Evolutionary conservation across 2,329 filamentous ascomycete genomes (phyloP), one percentile per base, ranked within the genome.

Genomic region (Xylariaceae sp.): DNA sequence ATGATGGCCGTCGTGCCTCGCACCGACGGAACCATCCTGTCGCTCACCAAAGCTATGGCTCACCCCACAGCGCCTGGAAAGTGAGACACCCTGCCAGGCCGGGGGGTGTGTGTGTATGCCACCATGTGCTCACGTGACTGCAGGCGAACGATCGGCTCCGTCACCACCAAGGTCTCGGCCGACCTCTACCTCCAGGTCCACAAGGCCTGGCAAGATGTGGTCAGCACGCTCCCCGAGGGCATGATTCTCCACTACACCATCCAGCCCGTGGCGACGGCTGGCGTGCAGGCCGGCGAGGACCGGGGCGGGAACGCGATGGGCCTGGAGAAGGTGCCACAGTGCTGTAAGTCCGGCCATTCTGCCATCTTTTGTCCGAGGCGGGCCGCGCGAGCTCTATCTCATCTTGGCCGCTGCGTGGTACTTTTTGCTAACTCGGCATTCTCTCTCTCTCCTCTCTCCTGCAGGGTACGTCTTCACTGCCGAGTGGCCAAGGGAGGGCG

Each of bases 101-200:
- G n/a, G n/a, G n/a, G n/a, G n/a, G n/a, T n/a, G n/a, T n/a, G n/a
- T n/a, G n/a, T n/a, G 12, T 26, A n/a, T 13, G 24, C 12, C 5
- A 8, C 24, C 12, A 26, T 26, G 24, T 6, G 6, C 6, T 11
- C 12, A 26, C n/a, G 24, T 7, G 24, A 26, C 24, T 26, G 14
- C 17, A 30, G 36, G 19, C 25, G 26, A 5, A 8, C 17, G 27
- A 5, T 28, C 1, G 13, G 7, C 11, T 17, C 37, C 3, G 33
- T 28, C 0, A 28, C 27, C 3, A 42, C 38, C n/a, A 43, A 35
- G 30, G 24, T 45, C n/a, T 36, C 32, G 3, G n/a, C 29, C 10
- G 39, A 42, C 11, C 29, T 44, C 2, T 46, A 48, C 17, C 9
- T 42, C 4, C 19, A 37, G 4, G 31, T 39, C 3, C 34, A 46